Conservation (phyloP, 805 yeast genomes). For the Yarrowia yakushimensis region DNA sequence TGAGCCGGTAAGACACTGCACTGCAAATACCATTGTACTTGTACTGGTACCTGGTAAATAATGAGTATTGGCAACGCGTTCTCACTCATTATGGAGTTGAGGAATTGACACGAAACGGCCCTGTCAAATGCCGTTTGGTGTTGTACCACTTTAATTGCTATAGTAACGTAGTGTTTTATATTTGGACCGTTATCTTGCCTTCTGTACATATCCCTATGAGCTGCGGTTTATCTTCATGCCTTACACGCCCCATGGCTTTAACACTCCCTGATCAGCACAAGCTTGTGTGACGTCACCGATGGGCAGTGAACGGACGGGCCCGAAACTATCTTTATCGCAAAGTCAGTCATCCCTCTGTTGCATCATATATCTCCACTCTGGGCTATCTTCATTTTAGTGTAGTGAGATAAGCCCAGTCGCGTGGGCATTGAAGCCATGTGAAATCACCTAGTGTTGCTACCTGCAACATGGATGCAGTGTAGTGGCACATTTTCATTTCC, state of each 20-base stretch:
- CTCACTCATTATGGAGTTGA: no score
- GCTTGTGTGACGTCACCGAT: conserved; percentile 7
- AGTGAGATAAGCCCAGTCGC: no score
- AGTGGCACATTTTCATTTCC: background rate
- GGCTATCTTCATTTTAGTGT: background rate
- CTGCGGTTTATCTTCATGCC: background rate
- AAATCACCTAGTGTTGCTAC: no score
- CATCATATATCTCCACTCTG: background rate
- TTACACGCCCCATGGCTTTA: background rate
- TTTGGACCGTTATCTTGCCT: background rate
- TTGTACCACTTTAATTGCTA: background rate
- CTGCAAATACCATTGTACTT: no score
- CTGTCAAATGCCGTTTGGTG: background rate
- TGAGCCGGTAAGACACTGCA: no score
- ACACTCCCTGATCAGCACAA: background rate
- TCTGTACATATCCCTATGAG: background rate
- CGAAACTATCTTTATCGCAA: background rate
- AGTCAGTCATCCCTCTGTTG: no score
- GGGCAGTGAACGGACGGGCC: background rate
- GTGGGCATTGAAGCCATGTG: no score
- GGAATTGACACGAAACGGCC: background rate
- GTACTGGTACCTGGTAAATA: no score
- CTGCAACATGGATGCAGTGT: background rate
- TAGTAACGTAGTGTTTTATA: background rate
- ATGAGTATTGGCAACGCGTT: no score